phyloP scores from a whole-genome alignment of 2,329 filamentous ascomycete species.

The Diaporthe citrichinensis region DNA sequence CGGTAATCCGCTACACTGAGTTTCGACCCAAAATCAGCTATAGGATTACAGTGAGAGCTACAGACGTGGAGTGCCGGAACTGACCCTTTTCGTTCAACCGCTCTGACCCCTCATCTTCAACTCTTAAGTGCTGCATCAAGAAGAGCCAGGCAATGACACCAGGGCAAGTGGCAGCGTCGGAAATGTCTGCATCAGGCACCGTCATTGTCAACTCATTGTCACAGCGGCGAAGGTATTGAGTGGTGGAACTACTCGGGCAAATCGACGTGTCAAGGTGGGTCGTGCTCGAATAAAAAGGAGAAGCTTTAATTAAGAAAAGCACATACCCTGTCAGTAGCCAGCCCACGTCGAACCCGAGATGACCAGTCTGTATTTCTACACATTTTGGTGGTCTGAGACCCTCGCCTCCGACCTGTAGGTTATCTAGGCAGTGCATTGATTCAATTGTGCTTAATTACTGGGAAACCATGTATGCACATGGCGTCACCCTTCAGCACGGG shows the following conservation, averaged over 20 bases:
- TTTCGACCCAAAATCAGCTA: not conserved
- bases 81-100: not conserved
- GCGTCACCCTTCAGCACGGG: not conserved
- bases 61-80: not conserved
- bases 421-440: not conserved
- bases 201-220: not conserved
- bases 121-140: not conserved
- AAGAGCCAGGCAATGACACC: not conserved
- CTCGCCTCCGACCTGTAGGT: not conserved
- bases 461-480: not conserved
- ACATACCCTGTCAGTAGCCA: not conserved
- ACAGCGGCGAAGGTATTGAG: slow-evolving; percentile 1
- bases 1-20: too few species aligned
- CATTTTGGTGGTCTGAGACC: not conserved
- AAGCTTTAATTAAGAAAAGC: slow-evolving; percentile 25
- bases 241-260: slow-evolving; percentile 7
- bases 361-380: not conserved
- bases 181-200: not conserved
- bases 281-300: slow-evolving; percentile 12
- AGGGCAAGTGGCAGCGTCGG: not conserved
- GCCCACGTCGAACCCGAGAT: not conserved
- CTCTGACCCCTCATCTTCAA: not conserved
- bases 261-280: slow-evolving; percentile 7
- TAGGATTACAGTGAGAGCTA: not conserved
- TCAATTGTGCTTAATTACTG: not conserved